Percentiles rank a stretch among this genome's conserved stretches.
phyloP scores from a whole-genome alignment of 768 basidiomycete genomes.

The Naematelia encephala region DNA sequence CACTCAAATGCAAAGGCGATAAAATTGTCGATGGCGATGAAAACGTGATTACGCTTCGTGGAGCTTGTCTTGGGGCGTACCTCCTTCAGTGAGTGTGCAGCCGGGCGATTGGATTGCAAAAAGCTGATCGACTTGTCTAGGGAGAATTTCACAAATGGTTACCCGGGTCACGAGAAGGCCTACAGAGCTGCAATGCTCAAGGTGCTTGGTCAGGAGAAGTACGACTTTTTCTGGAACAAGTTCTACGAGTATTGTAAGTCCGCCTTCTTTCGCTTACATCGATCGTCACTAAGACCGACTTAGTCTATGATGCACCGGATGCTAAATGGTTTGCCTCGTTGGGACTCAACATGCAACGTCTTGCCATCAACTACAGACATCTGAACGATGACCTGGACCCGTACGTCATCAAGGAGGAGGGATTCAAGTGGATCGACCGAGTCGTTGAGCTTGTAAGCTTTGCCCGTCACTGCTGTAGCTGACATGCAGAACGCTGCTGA shows the following conservation, averaged over 20 bases:
- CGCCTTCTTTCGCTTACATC: neutral
- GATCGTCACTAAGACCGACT: constrained; percentile 55
- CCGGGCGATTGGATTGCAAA: too few species aligned
- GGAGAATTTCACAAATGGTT: constrained; percentile 60
- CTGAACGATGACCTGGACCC: constrained; percentile 68
- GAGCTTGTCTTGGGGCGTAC: constrained; percentile 4
- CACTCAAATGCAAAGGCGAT: neutral
- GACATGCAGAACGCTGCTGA: constrained; percentile 60
- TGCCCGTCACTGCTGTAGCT: neutral
- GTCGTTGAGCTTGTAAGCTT: constrained; percentile 58
- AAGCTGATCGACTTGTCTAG: neutral
- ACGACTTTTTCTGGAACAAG: constrained; percentile 77
- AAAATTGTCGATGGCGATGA: constrained; percentile 4
- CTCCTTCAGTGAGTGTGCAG: constrained; percentile 4
- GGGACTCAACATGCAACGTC: constrained; percentile 72
- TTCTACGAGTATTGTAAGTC: constrained; percentile 47
- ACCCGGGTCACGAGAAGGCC: constrained; percentile 70
- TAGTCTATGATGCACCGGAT: constrained; percentile 72
- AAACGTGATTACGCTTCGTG: neutral
- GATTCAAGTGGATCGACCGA: constrained; percentile 78
- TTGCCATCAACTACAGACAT: constrained; percentile 49
- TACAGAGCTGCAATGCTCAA: constrained; percentile 65
- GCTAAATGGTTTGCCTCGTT: constrained; percentile 73
- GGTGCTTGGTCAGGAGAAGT: constrained; percentile 61
- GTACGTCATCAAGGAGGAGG: constrained; percentile 65